Conservation (phyloP, 441 rosid species). For the Gossypium davidsonii region DNA sequence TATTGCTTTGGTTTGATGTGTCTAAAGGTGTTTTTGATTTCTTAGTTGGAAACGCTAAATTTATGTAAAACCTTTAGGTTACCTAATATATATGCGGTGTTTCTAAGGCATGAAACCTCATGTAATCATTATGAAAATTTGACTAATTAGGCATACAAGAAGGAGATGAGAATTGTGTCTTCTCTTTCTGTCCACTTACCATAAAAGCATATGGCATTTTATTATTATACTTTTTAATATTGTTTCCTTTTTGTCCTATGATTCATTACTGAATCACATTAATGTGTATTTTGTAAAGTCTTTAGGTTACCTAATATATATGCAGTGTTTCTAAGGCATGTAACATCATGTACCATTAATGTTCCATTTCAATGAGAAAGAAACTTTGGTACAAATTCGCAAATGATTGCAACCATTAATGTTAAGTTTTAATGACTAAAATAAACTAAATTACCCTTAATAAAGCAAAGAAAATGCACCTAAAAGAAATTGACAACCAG, state of each 20-base stretch:
- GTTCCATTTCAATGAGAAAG: background rate
- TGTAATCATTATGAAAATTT: background rate
- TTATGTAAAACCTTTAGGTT: background rate
- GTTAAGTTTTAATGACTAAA: background rate
- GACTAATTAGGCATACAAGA: background rate
- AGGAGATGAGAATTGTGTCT: background rate
- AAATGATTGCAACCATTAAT: background rate
- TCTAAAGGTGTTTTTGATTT: background rate
- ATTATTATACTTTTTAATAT: background rate
- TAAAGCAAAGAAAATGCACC: background rate
- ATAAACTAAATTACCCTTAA: background rate
- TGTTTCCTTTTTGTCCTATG: no score
- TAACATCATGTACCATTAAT: no score
- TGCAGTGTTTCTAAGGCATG: background rate
- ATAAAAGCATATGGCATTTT: no score
- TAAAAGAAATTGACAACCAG: background rate
- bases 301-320: no score
- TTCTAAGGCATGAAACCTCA: background rate
- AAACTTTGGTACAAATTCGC: background rate
- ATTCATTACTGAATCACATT: no score
- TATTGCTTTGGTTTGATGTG: background rate
- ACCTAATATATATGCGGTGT: background rate
- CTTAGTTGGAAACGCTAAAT: background rate
- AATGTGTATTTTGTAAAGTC: no score
- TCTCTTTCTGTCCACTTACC: background rate